Conservation (phyloP, 1,284 basidiomycete species). For the Papiliotrema laurentii region DNA sequence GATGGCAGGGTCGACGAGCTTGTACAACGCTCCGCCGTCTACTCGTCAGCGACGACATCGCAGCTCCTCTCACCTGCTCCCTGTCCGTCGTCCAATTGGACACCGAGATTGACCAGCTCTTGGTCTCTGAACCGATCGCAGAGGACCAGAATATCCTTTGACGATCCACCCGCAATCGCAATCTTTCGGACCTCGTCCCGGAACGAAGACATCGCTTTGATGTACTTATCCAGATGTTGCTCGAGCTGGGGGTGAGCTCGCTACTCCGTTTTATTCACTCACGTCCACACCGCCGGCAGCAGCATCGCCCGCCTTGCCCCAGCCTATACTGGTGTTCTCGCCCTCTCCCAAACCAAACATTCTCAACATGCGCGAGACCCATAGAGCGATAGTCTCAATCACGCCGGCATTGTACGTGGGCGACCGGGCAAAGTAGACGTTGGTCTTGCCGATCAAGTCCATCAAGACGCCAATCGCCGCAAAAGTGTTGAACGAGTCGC, state of each 20-base stretch:
- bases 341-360: conserved; percentile 95
- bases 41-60: neutral
- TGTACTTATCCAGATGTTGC: conserved; percentile 81
- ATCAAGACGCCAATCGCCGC: conserved; percentile 71
- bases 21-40: conserved; percentile 94
- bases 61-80: conserved; percentile 60
- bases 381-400: conserved; percentile 69
- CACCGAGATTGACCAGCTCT: conserved; percentile 86
- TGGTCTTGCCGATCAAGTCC: conserved; percentile 80
- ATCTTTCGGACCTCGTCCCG: conserved; percentile 80
- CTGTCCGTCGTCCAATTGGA: conserved; percentile 88
- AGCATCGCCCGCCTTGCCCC: conserved; percentile 47
- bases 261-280: conserved; percentile 42
- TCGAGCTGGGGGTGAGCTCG: conserved; percentile 59
- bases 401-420: conserved; percentile 60
- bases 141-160: conserved; percentile 68
- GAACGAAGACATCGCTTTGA: conserved; percentile 81
- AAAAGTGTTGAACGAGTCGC: conserved; percentile 97
- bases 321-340: conserved; percentile 45
- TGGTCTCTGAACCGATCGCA: conserved; percentile 86
- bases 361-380: conserved; percentile 84
- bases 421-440: conserved; percentile 69
- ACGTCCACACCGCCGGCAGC: conserved; percentile 54
- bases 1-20: conserved; percentile 79
- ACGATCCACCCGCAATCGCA: conserved; percentile 66